Percentiles rank a stretch among this genome's conserved stretches.
Conservation (phyloP, 257 asterid genomes). For the Fraxinus pennsylvanica region DNA sequence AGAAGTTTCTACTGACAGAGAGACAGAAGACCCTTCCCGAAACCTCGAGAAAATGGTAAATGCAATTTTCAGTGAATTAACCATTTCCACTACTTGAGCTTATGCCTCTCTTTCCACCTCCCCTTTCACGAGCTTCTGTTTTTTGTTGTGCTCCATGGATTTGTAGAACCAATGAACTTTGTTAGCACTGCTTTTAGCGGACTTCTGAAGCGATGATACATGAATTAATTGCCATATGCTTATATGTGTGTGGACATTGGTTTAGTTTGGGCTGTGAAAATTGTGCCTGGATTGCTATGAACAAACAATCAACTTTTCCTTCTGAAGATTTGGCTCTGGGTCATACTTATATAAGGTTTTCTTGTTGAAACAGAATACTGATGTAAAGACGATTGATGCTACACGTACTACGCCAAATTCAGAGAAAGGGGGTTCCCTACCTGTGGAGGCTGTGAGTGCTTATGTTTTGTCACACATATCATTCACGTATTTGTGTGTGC, state of each 20-base stretch:
- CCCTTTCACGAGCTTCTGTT: neutral
- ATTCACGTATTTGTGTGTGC: neutral
- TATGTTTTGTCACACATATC: neutral
- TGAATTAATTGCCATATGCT: neutral
- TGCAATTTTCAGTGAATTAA: neutral
- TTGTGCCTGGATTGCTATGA: neutral
- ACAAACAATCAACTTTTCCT: neutral
- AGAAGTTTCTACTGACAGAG: conserved; percentile 9
- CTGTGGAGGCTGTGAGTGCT: neutral
- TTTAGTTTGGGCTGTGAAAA: neutral
- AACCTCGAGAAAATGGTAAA: neutral
- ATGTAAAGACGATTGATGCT: neutral
- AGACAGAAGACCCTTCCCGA: neutral
- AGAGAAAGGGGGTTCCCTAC: neutral
- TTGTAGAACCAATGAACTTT: neutral
- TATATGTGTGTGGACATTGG: neutral
- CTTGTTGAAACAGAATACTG: neutral
- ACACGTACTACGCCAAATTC: neutral
- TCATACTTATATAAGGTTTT: neutral
- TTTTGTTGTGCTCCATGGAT: neutral
- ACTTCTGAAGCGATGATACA: neutral
- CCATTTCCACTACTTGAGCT: neutral
- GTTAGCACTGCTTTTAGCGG: neutral
- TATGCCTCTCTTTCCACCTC: neutral
- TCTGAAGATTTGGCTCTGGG: neutral